Base-by-base conservation (phyloP, 108 stramenopile genomes). In the Pseudonitzschia pungens region DNA sequence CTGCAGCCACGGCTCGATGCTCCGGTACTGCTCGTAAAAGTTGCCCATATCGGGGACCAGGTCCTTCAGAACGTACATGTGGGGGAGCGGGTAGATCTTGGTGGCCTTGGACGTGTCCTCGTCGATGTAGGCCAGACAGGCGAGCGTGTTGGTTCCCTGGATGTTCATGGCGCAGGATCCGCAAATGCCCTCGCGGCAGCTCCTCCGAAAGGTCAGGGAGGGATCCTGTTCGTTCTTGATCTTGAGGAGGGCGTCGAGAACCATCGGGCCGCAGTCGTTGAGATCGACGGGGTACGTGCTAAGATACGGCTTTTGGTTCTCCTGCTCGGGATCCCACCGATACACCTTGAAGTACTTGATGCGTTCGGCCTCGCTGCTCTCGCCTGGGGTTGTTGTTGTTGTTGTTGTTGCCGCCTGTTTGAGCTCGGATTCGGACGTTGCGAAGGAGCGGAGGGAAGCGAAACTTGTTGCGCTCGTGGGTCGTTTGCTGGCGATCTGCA, bases 131-230 rank as follows among this genome's bases (percentile, higher is more conserved):
- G 86, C 87, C 43, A 99, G 86, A 83, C 97, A 97, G 20, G 96
- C 97, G 67, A 99, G 77, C 10, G 94, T 97, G 81, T 99, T 99
- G 79, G 76, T 80, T n/a, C 98, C 98, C 75, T 97, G 87, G 75
- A 99, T 98, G 82, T 99, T 99, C 98, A 99, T 99, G 81, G 98
- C 97, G 78, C 98, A 99, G 2, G 89, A 91, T 74, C 98, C 98
- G 73, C 98, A 99, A 74, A 99, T 99, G 0, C 98, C 98, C 79
- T 99, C 98, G 10, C 98, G 93, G 79, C 98, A 99, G 9, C 94
- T 95, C 26, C 98, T 87, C 52, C 98, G 96, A 84, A 99, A 99
- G 54, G 98, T 99, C 10, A 99, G 76, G 22, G 96, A 93, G 0
- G 98, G 92, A 75, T 97, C 95, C 81, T 93, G 91, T 73, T 99